These are phyloP conservation scores for Globisporangium irregulare DNA, from an alignment of 352 stramenopile genomes.

Conservation along the genomic window DNA sequence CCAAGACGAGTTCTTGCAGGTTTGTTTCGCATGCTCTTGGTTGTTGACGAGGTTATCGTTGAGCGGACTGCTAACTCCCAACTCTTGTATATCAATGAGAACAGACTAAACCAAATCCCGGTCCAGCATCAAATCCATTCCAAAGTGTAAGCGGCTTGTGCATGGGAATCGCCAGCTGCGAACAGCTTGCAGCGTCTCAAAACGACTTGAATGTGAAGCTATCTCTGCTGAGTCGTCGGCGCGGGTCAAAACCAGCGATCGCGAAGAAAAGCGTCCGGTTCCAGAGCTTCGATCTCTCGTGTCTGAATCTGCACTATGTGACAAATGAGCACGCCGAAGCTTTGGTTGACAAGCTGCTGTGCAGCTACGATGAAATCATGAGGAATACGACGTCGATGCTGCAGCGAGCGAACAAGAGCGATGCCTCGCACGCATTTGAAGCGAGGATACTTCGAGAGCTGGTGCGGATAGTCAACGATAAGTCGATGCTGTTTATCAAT, in stretches of 20 bases:
- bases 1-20: slow-evolving; percentile 15
- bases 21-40: neutral
- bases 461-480: slow-evolving; percentile 11
- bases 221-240: slow-evolving; percentile 15
- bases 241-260: slow-evolving; percentile 11
- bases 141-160: slow-evolving; percentile 28
- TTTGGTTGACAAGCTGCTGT: slow-evolving; percentile 46
- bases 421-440: neutral
- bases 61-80: neutral
- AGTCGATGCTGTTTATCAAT: slow-evolving; percentile 14
- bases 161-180: slow-evolving; percentile 34
- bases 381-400: slow-evolving; percentile 27
- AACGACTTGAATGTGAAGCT: slow-evolving; percentile 15
- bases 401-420: neutral
- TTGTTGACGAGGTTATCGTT: neutral
- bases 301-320: slow-evolving; percentile 55
- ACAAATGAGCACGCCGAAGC: slow-evolving; percentile 35
- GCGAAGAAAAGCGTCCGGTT: slow-evolving; percentile 51
- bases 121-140: slow-evolving; percentile 16
- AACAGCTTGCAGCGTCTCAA: slow-evolving; percentile 33
- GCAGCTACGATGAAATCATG: slow-evolving; percentile 40
- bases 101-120: neutral
- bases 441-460: slow-evolving; percentile 21
- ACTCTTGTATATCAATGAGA: neutral
- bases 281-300: slow-evolving; percentile 64